Evolutionary conservation across 257 asterid species (phyloP).

Genomic region (Orobanche coerulescens): DNA sequence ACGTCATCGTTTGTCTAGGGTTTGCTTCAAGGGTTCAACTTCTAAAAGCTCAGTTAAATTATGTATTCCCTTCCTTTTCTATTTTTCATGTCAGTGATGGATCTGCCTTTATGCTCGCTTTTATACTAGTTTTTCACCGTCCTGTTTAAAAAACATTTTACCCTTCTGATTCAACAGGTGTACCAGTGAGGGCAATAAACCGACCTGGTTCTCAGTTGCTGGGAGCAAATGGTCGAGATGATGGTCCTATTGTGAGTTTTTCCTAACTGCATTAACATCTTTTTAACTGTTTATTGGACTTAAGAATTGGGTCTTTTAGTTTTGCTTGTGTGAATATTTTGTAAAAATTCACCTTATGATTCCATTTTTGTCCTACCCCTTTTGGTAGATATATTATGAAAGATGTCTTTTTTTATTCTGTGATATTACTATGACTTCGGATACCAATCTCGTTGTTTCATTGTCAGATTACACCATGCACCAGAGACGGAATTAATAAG

Average conservation of each 20-base stretch:
- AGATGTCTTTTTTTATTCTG: not conserved
- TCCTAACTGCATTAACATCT: not conserved
- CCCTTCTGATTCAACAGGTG: conserved; percentile 45
- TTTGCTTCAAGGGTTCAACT: not conserved
- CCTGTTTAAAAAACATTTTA: conserved; percentile 3
- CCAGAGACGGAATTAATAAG: conserved; percentile 89
- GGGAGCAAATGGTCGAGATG: conserved; percentile 97
- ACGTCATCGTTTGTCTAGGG: conserved; percentile 1
- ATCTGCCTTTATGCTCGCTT: conserved; percentile 8
- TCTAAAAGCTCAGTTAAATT: not conserved
- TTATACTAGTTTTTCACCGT: not conserved
- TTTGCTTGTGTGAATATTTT: not conserved
- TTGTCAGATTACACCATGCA: conserved; percentile 80
- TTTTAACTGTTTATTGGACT: conserved; percentile 4
- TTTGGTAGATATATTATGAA: not conserved
- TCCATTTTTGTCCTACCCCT: not conserved
- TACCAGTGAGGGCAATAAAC: conserved; percentile 79
- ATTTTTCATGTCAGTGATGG: not conserved
- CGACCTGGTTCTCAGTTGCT: conserved; percentile 86
- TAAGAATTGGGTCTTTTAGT: conserved; percentile 5
- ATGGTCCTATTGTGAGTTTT: conserved; percentile 82
- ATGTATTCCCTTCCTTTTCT: not conserved
- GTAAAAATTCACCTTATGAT: conserved; percentile 1
- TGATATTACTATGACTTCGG: not conserved
- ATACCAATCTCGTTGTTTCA: conserved; percentile 14